Evolutionary conservation across 179 eudicot species (phyloP).

Genomic region (Spinacia oleracea): DNA sequence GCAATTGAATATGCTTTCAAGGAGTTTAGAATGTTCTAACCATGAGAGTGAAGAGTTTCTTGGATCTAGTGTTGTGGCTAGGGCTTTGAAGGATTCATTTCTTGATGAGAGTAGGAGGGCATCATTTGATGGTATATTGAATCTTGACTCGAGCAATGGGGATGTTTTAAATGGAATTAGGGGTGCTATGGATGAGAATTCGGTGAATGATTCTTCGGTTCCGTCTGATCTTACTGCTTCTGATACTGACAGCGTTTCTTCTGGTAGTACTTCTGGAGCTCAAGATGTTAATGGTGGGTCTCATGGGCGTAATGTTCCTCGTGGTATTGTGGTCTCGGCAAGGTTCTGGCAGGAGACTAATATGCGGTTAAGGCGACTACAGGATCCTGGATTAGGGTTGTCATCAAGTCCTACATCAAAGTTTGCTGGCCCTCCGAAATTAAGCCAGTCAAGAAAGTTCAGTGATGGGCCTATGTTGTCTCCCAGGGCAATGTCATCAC

Average conservation of each 20-base stretch:
- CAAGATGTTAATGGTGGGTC: conserved; percentile 50
- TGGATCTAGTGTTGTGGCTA: conserved; percentile 66
- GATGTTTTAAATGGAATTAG: conserved; percentile 45
- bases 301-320: conserved; percentile 47
- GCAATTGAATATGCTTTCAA: conserved; percentile 45
- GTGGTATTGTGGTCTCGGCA: conserved; percentile 67
- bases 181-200: conserved; percentile 42
- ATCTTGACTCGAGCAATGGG: conserved; percentile 55
- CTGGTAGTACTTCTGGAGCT: conserved; percentile 83
- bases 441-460: conserved; percentile 48
- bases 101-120: conserved; percentile 62
- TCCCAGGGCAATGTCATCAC: conserved; percentile 75
- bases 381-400: conserved; percentile 77
- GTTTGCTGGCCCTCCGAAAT: conserved; percentile 52
- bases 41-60: conserved; percentile 45
- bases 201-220: conserved; percentile 52
- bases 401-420: conserved; percentile 60
- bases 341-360: conserved; percentile 99
- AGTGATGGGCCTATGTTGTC: conserved; percentile 61
- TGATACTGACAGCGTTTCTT: conserved; percentile 94
- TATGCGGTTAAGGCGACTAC: conserved; percentile 85
- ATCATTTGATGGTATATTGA: conserved; percentile 80
- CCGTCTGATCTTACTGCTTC: conserved; percentile 79
- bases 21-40: conserved; percentile 58
- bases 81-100: conserved; percentile 59